A percentile compares a stretch with the other conserved stretches of the same genome.
Evolutionary conservation across 371 early-diverging fungal genomes (phyloP).

Genomic region (Batkoa obscura): DNA sequence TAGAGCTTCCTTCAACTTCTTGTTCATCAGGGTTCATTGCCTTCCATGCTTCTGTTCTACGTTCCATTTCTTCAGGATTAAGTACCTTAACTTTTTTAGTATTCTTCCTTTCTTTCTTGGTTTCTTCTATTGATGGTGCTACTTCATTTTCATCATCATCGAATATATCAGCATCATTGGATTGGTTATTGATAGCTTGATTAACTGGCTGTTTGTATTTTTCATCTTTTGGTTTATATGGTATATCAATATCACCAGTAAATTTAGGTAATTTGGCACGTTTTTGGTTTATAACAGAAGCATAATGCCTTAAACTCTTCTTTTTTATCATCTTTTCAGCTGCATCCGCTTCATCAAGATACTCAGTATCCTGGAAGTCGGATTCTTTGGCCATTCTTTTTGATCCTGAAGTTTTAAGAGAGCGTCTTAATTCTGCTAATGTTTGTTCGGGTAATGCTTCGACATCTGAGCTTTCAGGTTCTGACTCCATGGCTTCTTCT

Average conservation of each 20-base stretch:
- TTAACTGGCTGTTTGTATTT: conserved; percentile 9
- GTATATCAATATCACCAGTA: conserved; percentile 54
- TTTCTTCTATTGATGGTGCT: conserved; percentile 26
- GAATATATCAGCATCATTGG: conserved; percentile 10
- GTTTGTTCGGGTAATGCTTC: conserved; percentile 8
- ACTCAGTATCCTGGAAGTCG: conserved; percentile 64
- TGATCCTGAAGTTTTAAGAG: conserved; percentile 5
- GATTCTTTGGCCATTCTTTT: conserved; percentile 26
- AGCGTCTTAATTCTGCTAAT: not conserved
- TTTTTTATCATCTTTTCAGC: conserved; percentile 57
- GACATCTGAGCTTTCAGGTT: conserved; percentile 9
- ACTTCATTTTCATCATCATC: too few relatives aligned
- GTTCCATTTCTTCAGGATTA: not conserved
- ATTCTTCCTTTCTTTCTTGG: conserved; percentile 14
- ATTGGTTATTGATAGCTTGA: conserved; percentile 6
- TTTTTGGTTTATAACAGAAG: conserved; percentile 11
- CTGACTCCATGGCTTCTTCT: conserved; percentile 8
- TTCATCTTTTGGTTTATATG: conserved; percentile 27
- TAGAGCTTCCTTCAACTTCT: conserved; percentile 34
- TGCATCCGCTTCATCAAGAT: conserved; percentile 48
- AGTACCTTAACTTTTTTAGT: not conserved
- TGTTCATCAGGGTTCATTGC: conserved; percentile 16
- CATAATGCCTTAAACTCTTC: conserved; percentile 44
- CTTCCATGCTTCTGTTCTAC: conserved; percentile 9
- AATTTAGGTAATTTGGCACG: conserved; percentile 22